Evolutionary conservation across 352 stramenopile genomes (phyloP).

Genomic region (Elongisporangium undulatum): DNA sequence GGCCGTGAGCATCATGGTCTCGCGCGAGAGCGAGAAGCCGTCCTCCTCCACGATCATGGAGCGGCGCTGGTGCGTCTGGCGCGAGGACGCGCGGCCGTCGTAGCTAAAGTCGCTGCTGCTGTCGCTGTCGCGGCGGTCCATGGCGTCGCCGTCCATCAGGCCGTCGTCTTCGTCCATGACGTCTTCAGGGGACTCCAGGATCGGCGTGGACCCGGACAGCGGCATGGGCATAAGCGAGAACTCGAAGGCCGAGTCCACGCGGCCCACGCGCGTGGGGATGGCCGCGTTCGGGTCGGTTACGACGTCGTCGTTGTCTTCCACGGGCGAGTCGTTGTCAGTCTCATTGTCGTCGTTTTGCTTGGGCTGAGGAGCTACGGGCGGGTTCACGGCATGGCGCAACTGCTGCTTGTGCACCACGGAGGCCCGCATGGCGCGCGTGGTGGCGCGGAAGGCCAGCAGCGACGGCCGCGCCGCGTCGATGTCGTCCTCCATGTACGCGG

Average conservation of each 20-base stretch:
- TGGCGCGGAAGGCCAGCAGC: conserved; percentile 39
- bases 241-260: not conserved
- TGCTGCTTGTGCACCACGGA: not conserved
- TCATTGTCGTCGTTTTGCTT: not conserved
- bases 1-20: conserved; percentile 44
- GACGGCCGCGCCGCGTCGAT: conserved; percentile 21
- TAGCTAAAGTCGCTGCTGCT: conserved; percentile 24
- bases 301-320: not conserved
- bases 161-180: conserved; percentile 9
- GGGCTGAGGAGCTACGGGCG: not conserved
- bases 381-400: not conserved
- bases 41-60: conserved; percentile 71
- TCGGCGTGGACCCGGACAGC: conserved; percentile 12
- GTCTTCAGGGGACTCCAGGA: conserved; percentile 10
- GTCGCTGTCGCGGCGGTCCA: conserved; percentile 26
- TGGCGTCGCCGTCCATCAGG: conserved; percentile 3
- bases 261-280: not conserved
- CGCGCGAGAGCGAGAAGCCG: conserved; percentile 48
- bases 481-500: conserved; percentile 9
- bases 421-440: conserved; percentile 1
- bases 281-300: not conserved
- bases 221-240: conserved; percentile 2
- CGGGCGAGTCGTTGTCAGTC: not conserved
- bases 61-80: conserved; percentile 35
- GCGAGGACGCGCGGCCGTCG: conserved; percentile 10